Conservation (phyloP, 2,329 filamentous ascomycete genomes). For the Madurella fahalii region DNA sequence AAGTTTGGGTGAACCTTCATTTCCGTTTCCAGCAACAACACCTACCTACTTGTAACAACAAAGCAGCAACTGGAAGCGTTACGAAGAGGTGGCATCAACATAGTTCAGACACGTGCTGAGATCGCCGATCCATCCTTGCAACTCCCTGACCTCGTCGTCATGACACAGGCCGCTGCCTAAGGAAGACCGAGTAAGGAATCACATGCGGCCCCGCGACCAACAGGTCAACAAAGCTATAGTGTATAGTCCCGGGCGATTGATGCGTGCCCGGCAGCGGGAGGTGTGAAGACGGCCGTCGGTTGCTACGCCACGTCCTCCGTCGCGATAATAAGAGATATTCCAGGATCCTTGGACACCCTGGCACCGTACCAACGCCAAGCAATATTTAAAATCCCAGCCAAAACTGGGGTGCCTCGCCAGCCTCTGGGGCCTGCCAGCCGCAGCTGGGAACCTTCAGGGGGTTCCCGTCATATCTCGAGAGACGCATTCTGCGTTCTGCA, state of each 20-base stretch:
- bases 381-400: not conserved
- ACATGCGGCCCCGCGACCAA: not conserved
- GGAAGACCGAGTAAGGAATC: not conserved
- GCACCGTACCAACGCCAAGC: not conserved
- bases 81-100: not conserved
- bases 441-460: slow-evolving; percentile 18
- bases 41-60: not conserved
- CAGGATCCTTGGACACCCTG: no score
- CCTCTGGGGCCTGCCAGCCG: slow-evolving; percentile 12
- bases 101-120: slow-evolving; percentile 1
- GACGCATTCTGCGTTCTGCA: slow-evolving; percentile 5
- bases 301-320: no score
- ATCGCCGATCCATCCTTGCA: slow-evolving; percentile 2
- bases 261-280: no score
- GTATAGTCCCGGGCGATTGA: not conserved
- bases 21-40: not conserved
- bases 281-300: no score
- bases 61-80: not conserved
- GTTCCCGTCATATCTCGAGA: slow-evolving; percentile 7
- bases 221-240: not conserved
- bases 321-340: no score
- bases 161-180: not conserved
- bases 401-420: slow-evolving; percentile 5
- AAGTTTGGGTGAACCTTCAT: not conserved
- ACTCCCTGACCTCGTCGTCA: not conserved